Percentiles rank a stretch among this genome's conserved stretches.
phyloP scores from a whole-genome alignment of 192 early-diverging fungal species.

The Phycomyces nitens region DNA sequence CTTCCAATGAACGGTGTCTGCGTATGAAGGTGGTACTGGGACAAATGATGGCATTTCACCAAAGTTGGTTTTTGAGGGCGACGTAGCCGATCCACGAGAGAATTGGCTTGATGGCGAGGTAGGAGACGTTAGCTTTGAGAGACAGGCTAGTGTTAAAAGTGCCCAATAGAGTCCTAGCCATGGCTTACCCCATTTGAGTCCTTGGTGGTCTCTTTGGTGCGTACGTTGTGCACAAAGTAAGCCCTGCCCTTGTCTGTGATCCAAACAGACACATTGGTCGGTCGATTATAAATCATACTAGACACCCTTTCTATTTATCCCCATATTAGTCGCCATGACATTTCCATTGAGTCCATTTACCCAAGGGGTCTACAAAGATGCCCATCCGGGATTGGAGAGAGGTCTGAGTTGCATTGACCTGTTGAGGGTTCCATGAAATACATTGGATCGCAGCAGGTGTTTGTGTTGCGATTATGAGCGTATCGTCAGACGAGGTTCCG shows the following conservation, averaged over 20 bases:
- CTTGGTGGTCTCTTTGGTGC: constrained; percentile 20
- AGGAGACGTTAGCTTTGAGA: neutral
- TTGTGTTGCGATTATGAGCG: constrained; percentile 64
- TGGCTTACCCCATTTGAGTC: constrained; percentile 26
- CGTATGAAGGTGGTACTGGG: constrained; percentile 17
- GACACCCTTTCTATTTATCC: constrained; percentile 17
- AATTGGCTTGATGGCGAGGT: neutral
- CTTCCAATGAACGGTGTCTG: constrained; percentile 35
- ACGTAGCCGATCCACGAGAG: neutral
- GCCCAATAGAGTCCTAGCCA: no score
- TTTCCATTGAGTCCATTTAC: constrained; percentile 8
- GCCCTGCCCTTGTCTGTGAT: constrained; percentile 56
- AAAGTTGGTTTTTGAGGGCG: neutral
- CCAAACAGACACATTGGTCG: constrained; percentile 54
- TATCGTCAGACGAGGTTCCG: constrained; percentile 59
- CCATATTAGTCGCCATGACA: neutral
- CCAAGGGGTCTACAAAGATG: constrained; percentile 32
- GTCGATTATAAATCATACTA: constrained; percentile 23
- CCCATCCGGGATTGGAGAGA: constrained; percentile 45
- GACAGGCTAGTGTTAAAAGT: neutral
- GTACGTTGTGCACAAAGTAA: constrained; percentile 56
- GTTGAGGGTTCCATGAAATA: constrained; percentile 64
- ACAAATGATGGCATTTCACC: neutral
- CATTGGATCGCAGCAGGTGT: constrained; percentile 69
- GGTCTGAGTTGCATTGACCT: constrained; percentile 56